A percentile compares a stretch with the other conserved stretches of the same genome.
Evolutionary conservation across 768 basidiomycete genomes (phyloP).

Genomic region (Rhodotorula taiwanensis): DNA sequence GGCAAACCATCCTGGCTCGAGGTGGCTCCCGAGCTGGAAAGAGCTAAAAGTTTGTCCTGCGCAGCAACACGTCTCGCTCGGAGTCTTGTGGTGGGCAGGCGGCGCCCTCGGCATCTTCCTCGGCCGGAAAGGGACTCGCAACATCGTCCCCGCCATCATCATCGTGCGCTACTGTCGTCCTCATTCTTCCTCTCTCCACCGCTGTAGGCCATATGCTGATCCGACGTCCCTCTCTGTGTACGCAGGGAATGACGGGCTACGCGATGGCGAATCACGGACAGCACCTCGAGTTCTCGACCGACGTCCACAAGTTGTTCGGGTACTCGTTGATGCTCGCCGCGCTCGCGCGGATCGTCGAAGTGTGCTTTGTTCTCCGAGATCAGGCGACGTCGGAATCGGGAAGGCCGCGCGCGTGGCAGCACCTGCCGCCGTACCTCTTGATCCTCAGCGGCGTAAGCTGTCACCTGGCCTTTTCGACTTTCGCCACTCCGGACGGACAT

Average conservation of each 20-base stretch:
- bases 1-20: no score
- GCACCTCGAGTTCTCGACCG: constrained; percentile 72
- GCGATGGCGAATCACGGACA: constrained; percentile 63
- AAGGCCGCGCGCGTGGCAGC: constrained; percentile 54
- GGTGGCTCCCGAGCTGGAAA: neutral
- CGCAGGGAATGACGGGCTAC: constrained; percentile 85
- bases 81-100: constrained; percentile 82
- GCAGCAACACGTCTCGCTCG: constrained; percentile 70
- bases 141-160: constrained; percentile 75
- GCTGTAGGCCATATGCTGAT: no score
- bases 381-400: constrained; percentile 17
- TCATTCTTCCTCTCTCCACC: neutral
- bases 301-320: constrained; percentile 80
- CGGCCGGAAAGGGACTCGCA: constrained; percentile 67
- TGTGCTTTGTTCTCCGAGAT: constrained; percentile 62
- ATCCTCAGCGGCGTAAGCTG: constrained; percentile 55
- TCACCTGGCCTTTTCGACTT: no score
- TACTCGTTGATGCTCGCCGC: constrained; percentile 78
- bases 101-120: constrained; percentile 82
- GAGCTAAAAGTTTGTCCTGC: no score
- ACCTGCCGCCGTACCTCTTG: constrained; percentile 76
- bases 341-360: constrained; percentile 67
- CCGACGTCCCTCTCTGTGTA: no score
- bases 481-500: no score
- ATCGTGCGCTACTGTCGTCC: constrained; percentile 45